Evolutionary conservation across 805 yeast genomes (phyloP).

Genomic region (Nakazawaea pomicola): DNA sequence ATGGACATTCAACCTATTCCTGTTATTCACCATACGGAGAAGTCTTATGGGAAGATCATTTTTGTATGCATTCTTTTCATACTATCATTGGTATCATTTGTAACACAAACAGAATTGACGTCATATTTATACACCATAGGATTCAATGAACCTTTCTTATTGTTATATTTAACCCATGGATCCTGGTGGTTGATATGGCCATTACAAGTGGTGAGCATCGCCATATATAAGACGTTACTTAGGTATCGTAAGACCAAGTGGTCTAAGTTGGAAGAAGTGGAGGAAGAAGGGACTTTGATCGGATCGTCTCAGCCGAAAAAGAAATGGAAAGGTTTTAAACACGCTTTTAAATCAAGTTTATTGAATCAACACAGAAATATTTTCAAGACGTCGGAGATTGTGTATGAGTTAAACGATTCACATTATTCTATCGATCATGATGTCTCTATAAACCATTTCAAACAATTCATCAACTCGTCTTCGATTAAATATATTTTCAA

Average conservation of each 20-base stretch:
- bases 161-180: constrained; percentile 69
- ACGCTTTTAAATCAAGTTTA: constrained; percentile 30
- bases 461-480: constrained; percentile 34
- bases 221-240: constrained; percentile 37
- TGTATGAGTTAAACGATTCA: constrained; percentile 21
- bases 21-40: constrained; percentile 17
- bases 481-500: constrained; percentile 44
- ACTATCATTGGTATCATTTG: constrained; percentile 55
- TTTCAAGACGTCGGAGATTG: constrained; percentile 31
- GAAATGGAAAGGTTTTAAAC: constrained; percentile 27
- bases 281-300: neutral
- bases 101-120: constrained; percentile 76
- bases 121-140: constrained; percentile 56
- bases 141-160: constrained; percentile 65
- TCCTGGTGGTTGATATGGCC: constrained; percentile 77
- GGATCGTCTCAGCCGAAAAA: constrained; percentile 8
- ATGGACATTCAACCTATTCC: neutral
- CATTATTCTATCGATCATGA: constrained; percentile 28
- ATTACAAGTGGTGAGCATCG: constrained; percentile 48
- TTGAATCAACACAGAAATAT: constrained; percentile 39
- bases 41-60: constrained; percentile 31
- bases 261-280: neutral
- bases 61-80: constrained; percentile 43
- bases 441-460: constrained; percentile 25
- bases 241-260: constrained; percentile 18